Base-by-base conservation (phyloP, 345 rosid genomes). In the Anastatica hierochuntica region DNA sequence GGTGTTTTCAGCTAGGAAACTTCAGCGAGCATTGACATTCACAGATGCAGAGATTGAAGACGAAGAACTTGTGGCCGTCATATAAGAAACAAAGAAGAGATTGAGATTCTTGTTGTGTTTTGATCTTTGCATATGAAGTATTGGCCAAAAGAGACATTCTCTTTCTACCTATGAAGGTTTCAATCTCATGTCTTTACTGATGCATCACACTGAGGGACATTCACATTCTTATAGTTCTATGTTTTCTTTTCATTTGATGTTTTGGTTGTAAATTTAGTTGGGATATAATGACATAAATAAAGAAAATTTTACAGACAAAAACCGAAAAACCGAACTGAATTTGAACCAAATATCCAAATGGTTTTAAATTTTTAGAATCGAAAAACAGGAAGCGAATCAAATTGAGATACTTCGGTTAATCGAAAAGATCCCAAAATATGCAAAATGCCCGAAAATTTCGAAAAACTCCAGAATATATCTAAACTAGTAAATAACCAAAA, bases 21-120 rank as follows among this genome's bases (percentile, higher is more conserved):
- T 92, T 53, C 96, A 92, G 62, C 78, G 76, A 35, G 95, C 90
- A 0, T 89, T 92, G 65, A 88, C 94, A 8, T 73, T 75, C 23
- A 92, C 98, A 0, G 77, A 84, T 74, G 95, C 95, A 35, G 98
- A 92, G 74, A 77, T 92, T 46, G 84, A 79, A 59, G 73, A 75
- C 14, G 80, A 68, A 52, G 81, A 62, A 31, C 56, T 67, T 33
- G 61, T 67, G 10, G 71, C 61, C 3, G 35, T 66, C 26, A 10
- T 46, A 20, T 11, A 18, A 39, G 12, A 43, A 30, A 35, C 14
- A 19, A 43, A 24, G 10, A 44, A 21, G 56, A 15, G 36, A 47
- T 7, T 51, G 47, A 29, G 14, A 44, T 17, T 43, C 24, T 26
- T 63, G 31, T 68, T 36, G 21, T 45, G 53, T 35, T 40, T 63